These are phyloP conservation scores for Candolleomyces eurysporus DNA, from an alignment of 768 basidiomycete species.

Conservation along the genomic window DNA sequence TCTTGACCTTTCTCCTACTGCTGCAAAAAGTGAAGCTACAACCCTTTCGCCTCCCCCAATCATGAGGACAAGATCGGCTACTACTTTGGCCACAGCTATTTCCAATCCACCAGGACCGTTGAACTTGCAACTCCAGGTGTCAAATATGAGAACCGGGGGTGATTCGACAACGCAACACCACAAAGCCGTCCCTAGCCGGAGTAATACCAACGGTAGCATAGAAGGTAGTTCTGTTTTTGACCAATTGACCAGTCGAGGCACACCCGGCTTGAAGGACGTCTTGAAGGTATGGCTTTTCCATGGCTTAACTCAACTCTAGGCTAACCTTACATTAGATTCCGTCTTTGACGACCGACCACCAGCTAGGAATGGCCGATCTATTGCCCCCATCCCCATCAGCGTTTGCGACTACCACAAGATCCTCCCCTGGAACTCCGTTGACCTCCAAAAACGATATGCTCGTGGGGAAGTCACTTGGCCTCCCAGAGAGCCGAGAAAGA, in stretches of 20 bases:
- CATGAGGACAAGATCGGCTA: constrained; percentile 11
- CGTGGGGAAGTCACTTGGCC: background rate
- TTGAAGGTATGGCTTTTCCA: constrained; percentile 49
- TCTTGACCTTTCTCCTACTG: background rate
- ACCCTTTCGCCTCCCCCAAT: constrained; percentile 10
- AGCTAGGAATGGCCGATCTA: constrained; percentile 64
- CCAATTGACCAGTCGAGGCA: constrained; percentile 23
- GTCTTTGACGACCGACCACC: constrained; percentile 65
- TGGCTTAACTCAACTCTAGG: background rate
- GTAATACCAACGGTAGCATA: too few species aligned
- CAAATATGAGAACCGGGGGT: background rate
- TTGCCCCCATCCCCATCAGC: constrained; percentile 72
- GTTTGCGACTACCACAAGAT: constrained; percentile 11
- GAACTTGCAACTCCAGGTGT: background rate
- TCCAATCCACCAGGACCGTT: background rate
- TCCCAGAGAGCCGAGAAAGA: background rate
- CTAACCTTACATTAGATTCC: constrained; percentile 48
- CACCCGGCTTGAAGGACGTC: constrained; percentile 70
- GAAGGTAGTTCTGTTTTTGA: background rate
- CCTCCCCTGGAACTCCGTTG: background rate
- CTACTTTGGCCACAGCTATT: background rate
- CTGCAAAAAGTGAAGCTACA: background rate
- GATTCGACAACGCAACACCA: background rate
- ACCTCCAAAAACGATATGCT: background rate
- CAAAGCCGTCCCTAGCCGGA: background rate